Conservation (phyloP, 1,284 basidiomycete species). For the Trametes versicolor region DNA sequence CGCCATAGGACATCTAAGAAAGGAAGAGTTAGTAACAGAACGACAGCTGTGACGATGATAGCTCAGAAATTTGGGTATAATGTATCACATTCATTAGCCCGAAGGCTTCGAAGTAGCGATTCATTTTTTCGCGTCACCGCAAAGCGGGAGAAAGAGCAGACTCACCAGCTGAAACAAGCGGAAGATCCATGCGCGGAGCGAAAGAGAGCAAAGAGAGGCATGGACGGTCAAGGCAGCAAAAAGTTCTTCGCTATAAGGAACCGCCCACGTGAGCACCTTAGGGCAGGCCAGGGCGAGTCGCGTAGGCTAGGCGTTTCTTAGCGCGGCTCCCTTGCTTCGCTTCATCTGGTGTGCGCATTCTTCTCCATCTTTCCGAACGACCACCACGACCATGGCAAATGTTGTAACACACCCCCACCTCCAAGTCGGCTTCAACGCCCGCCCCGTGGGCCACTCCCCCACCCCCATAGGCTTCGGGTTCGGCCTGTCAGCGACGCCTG, state of each 20-base stretch:
- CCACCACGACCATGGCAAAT: slow-evolving; percentile 67
- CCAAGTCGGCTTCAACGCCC: slow-evolving; percentile 70
- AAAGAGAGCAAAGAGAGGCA: slow-evolving; percentile 19
- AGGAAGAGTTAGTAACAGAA: slow-evolving; percentile 25
- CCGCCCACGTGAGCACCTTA: slow-evolving; percentile 46
- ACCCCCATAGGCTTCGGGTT: slow-evolving; percentile 79
- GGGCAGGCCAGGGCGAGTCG: slow-evolving; percentile 48
- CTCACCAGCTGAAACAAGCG: slow-evolving; percentile 18
- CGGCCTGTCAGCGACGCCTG: slow-evolving; percentile 58
- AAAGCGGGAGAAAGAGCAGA: slow-evolving; percentile 26
- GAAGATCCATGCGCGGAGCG: background rate
- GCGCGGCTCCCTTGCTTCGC: slow-evolving; percentile 42
- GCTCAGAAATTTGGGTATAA: slow-evolving; percentile 93
- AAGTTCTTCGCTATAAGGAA: slow-evolving; percentile 36
- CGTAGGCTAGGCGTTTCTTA: slow-evolving; percentile 32
- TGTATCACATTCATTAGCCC: slow-evolving; percentile 70
- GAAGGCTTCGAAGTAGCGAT: slow-evolving; percentile 85
- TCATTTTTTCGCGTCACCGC: slow-evolving; percentile 73
- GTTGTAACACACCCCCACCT: slow-evolving; percentile 63
- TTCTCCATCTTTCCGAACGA: slow-evolving; percentile 36
- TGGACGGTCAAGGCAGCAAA: slow-evolving; percentile 24
- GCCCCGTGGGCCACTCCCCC: slow-evolving; percentile 67
- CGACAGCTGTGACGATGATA: slow-evolving; percentile 28
- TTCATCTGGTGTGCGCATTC: slow-evolving; percentile 33
- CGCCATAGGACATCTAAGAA: background rate